Base-by-base conservation (phyloP, 1,284 basidiomycete genomes). In the Xerocomus nothofagi region DNA sequence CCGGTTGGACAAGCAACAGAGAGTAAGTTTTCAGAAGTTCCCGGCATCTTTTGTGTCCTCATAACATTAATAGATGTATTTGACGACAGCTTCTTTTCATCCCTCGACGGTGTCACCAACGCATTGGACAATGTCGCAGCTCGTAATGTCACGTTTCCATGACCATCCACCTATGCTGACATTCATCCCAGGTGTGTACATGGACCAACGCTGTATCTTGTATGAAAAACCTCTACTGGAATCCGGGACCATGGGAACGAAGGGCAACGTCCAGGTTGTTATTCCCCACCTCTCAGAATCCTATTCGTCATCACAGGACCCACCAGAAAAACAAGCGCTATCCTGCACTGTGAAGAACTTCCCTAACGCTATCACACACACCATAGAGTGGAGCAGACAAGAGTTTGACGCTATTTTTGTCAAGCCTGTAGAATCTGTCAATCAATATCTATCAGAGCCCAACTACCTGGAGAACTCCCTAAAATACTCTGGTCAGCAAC, bases 341-440 rank as follows among this genome's bases (percentile, higher is more conserved):
- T 93, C 93, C 34, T 99, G 98, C 73, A 99, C 97, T 9, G 91
- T 99, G 66, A 99, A 98, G 76, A 98, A 94, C 73, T 99, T 99
- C 83, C 97, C 97, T 26, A 98, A 99, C 69, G 88, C 90, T 30
- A 99, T 99, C 60, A 88, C 94, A 61, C 97, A 99, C 73, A 98
- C 96, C n/a, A 99, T 99, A 57, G 91, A 96, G 89, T 99, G 97
- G 97, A 88, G 92, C 57, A 87, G 94, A 57, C 86, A 89, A 65
- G 88, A 93, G 57, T 98, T 99, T 69, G 92, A 98, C 65, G 86
- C 85, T 51, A 76, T 93, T 44, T 99, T 98, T 65, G 88, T 97
- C 63, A 95, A 95, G 72, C 98, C 97, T 2, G 81, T 89, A 23
- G 91, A 95, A 67, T 88, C 93, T 42, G 94, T 95, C 67, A 99